Percentiles rank a stretch among this genome's conserved stretches.
Conservation (phyloP, 768 basidiomycete genomes). For the Ramaria rubella region DNA sequence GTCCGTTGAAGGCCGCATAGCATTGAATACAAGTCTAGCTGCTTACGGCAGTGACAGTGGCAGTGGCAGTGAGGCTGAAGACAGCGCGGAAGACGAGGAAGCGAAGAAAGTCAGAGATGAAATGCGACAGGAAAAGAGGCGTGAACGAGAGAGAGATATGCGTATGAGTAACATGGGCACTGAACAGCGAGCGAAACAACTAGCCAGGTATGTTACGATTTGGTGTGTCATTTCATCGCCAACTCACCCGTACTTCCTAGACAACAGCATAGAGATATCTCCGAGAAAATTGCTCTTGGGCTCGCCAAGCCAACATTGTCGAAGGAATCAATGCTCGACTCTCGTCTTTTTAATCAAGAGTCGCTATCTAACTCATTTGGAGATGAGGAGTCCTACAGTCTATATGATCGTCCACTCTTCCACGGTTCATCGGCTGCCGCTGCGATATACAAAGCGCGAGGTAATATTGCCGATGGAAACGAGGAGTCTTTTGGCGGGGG, state of each 20-base stretch:
- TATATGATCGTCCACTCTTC: constrained; percentile 95
- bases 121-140: constrained; percentile 86
- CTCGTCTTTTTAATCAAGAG: constrained; percentile 96
- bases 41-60: constrained; percentile 84
- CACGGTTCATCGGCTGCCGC: constrained; percentile 93
- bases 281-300: constrained; percentile 96
- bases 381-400: constrained; percentile 87
- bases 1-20: constrained; percentile 58
- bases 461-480: constrained; percentile 76
- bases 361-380: constrained; percentile 75
- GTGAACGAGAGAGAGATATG: constrained; percentile 95
- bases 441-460: constrained; percentile 98
- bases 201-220: constrained; percentile 53
- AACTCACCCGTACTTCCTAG: constrained; percentile 17
- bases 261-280: constrained; percentile 98
- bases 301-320: constrained; percentile 94
- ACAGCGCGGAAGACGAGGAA: constrained; percentile 66
- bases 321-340: constrained; percentile 97
- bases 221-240: neutral
- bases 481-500: constrained; percentile 93
- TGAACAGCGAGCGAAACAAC: constrained; percentile 91
- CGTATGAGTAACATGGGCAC: constrained; percentile 99
- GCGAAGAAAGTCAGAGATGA: constrained; percentile 80
- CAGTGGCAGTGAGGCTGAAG: constrained; percentile 42
- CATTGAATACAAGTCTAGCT: constrained; percentile 69